These are phyloP conservation scores for Colletotrichum plurivorum DNA, from an alignment of 2,329 filamentous ascomycete species.

Conservation along the genomic window DNA sequence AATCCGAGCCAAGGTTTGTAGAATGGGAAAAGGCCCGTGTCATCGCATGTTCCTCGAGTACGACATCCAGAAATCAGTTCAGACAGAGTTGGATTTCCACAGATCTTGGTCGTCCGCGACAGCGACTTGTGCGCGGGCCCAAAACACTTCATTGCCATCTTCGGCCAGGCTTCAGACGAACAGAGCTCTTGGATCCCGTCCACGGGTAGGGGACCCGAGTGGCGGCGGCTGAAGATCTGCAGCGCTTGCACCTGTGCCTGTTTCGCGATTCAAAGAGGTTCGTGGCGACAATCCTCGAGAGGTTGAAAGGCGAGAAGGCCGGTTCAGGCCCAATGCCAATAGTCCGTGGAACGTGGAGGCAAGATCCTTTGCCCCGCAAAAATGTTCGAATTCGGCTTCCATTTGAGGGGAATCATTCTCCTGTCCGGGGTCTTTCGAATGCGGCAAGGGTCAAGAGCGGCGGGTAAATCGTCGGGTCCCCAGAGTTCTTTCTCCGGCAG, in stretches of 20 bases:
- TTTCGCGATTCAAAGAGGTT: background rate
- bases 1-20: background rate
- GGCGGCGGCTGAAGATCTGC: conserved; percentile 9
- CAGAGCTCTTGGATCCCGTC: background rate
- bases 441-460: conserved; percentile 5
- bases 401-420: conserved; percentile 19
- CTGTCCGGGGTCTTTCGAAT: conserved; percentile 14
- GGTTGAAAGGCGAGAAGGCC: background rate
- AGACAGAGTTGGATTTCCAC: background rate
- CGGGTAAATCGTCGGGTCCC: background rate
- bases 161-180: conserved; percentile 29
- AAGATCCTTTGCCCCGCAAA: conserved; percentile 15
- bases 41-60: conserved; percentile 3
- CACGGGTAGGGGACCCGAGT: background rate
- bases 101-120: background rate
- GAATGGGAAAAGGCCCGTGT: background rate
- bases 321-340: background rate
- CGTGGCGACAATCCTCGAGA: conserved; percentile 19
- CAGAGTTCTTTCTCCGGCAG: background rate
- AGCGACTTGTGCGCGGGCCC: background rate
- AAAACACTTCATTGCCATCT: conserved; percentile 25
- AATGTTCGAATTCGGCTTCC: conserved; percentile 29
- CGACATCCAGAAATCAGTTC: conserved; percentile 9
- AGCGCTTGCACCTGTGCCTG: conserved; percentile 3
- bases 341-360: conserved; percentile 18